Evolutionary conservation across 1,284 basidiomycete species (phyloP), one percentile per base, ranked within the genome.

Genomic region (Nidula niveotomentosa): DNA sequence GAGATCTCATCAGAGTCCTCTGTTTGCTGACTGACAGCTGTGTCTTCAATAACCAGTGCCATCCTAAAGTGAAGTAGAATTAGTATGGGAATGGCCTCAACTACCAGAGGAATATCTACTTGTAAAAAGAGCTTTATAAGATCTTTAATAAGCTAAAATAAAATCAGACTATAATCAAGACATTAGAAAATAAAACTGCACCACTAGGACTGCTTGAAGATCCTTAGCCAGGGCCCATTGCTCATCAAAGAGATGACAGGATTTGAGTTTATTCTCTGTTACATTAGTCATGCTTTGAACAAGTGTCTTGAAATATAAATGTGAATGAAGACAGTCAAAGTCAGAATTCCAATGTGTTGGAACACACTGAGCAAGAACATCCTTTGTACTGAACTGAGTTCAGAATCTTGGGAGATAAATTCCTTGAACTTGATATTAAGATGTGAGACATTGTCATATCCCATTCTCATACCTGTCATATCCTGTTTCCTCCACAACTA

Each of bases 31-130:
- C n/a, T n/a, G n/a, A n/a, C n/a, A n/a, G n/a, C n/a, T n/a, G n/a
- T n/a, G n/a, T n/a, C 30, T 30, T 30, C 2, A 30, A 30, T 30
- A 30, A 6, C 30, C 0, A 30, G 6, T 30, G 30, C 5, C 30
- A 30, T 30, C 6, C 30, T 30, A 30, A 4, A 6, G 30, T 34
- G 13, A n/a, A 53, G 35, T 7, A 61, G 64, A 1, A 44, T 33
- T 46, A 65, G 65, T 13, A 48, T 52, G 12, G 62, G 58, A 30
- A 65, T 59, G 6, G 55, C 55, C 45, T 56, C 55, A 48, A 53
- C 52, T 36, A 56, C 34, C 5, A 56, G 48, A 17, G 55, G 55
- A 43, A 53, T 44, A 10, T 56, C 41, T 10, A 36, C n/a, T 3
- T n/a, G 30, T 13, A 52, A 56, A 47, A 56, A 56, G 13, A 53